Percentiles rank a stretch among this genome's conserved stretches.
Conservation (phyloP, 1,284 basidiomycete species). For the Ganoderma resinaceum region DNA sequence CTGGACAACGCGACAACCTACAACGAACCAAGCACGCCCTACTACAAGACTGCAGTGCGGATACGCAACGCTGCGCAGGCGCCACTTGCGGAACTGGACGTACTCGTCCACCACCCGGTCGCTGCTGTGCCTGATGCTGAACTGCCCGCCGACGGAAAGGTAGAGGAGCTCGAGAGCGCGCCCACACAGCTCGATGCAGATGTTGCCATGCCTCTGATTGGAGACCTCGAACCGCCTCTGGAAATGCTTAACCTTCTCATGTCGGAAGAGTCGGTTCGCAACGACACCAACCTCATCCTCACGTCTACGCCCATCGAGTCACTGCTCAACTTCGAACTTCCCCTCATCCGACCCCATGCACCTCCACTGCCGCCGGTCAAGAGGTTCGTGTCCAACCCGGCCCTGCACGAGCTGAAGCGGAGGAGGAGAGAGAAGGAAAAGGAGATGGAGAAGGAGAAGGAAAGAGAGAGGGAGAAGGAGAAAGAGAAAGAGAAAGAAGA, state of each 20-base stretch:
- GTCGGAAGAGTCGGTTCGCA: slow-evolving; percentile 56
- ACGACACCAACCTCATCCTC: slow-evolving; percentile 59
- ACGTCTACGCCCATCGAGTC: slow-evolving; percentile 67
- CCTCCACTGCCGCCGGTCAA: slow-evolving; percentile 47
- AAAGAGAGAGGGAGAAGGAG: not conserved
- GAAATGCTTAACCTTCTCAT: slow-evolving; percentile 61
- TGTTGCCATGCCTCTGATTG: slow-evolving; percentile 44
- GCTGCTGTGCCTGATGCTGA: slow-evolving; percentile 10
- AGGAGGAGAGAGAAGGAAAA: not conserved
- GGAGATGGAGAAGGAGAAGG: not conserved
- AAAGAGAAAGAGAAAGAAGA: slow-evolving; percentile 23
- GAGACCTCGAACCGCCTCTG: slow-evolving; percentile 77
- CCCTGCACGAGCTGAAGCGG: slow-evolving; percentile 18
- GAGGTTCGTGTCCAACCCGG: slow-evolving; percentile 2
- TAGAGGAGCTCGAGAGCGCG: slow-evolving; percentile 2
- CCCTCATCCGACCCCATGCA: slow-evolving; percentile 62
- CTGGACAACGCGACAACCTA: slow-evolving; percentile 89
- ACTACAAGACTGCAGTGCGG: slow-evolving; percentile 76
- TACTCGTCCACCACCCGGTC: slow-evolving; percentile 4
- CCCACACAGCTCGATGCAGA: slow-evolving; percentile 9
- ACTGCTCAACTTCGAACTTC: slow-evolving; percentile 73
- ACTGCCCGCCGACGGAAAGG: slow-evolving; percentile 34
- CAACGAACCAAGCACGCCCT: slow-evolving; percentile 79
- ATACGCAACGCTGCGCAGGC: slow-evolving; percentile 68
- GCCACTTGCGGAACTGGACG: slow-evolving; percentile 67